A percentile compares a stretch with the other conserved stretches of the same genome.
These are phyloP conservation scores for Colletotrichum melonis DNA, from an alignment of 2,329 filamentous ascomycete species.

Conservation along the genomic window DNA sequence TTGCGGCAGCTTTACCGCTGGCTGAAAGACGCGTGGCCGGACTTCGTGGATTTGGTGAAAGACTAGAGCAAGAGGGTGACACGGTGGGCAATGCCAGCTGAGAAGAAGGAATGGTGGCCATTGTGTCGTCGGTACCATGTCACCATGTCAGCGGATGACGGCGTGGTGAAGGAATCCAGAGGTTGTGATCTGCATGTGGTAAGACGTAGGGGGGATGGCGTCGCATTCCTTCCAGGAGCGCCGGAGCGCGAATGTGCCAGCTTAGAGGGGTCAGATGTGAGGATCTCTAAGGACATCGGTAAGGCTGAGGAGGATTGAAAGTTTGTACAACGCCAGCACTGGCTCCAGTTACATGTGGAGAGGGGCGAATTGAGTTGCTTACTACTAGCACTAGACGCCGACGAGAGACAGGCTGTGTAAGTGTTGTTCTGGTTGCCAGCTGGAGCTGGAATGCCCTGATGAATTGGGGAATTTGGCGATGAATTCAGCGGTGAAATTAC, in stretches of 20 bases:
- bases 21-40: neutral
- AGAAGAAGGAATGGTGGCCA: neutral
- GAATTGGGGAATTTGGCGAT: neutral
- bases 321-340: neutral
- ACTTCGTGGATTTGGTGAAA: neutral
- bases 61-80: neutral
- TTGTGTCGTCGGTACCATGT: neutral
- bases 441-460: neutral
- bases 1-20: neutral
- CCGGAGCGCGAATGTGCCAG: neutral
- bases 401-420: neutral
- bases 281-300: neutral
- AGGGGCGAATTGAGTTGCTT: neutral
- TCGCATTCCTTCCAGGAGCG: neutral
- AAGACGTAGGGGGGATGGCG: neutral
- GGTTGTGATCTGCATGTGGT: constrained; percentile 1
- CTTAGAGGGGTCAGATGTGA: neutral
- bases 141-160: neutral
- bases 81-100: neutral
- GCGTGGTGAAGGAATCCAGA: neutral
- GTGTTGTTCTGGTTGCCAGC: neutral
- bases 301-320: neutral
- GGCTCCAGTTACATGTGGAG: neutral
- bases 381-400: neutral
- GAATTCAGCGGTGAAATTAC: neutral